phyloP scores from a whole-genome alignment of 2,329 filamentous ascomycete species.

The Keithomyces neogunnii region DNA sequence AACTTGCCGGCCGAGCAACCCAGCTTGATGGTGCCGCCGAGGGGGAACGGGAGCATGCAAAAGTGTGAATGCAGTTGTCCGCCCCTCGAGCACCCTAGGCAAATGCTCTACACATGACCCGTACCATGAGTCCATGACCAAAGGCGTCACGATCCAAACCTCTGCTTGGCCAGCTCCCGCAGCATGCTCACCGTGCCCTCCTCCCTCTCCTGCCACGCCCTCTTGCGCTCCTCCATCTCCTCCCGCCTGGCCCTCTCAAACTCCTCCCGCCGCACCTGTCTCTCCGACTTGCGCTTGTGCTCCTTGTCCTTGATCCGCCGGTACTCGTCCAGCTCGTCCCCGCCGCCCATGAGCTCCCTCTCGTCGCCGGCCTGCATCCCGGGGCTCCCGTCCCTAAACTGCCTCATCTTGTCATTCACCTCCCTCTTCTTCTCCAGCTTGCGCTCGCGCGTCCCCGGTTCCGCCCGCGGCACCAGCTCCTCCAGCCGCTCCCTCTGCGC shows the following conservation, averaged over 20 bases:
- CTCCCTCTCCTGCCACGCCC: conserved; percentile 66
- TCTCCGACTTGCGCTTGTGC: conserved; percentile 70
- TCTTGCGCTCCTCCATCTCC: conserved; percentile 71
- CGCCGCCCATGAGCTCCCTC: conserved; percentile 68
- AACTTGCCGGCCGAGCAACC: too few species aligned
- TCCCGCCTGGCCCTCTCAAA: conserved; percentile 63
- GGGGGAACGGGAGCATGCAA: too few species aligned
- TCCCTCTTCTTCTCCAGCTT: conserved; percentile 78
- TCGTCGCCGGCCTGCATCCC: conserved; percentile 52
- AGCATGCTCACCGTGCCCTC: conserved; percentile 78
- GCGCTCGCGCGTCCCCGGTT: conserved; percentile 73
- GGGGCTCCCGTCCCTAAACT: conserved; percentile 62
- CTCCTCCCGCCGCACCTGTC: conserved; percentile 77
- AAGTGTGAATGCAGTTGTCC: not conserved
- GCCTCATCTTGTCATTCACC: conserved; percentile 61
- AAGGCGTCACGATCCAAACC: conserved; percentile 51
- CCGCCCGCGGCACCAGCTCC: conserved; percentile 74
- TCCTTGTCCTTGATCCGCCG: conserved; percentile 57
- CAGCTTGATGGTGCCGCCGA: too few species aligned
- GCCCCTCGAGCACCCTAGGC: not conserved
- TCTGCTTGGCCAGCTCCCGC: conserved; percentile 66
- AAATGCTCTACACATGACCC: not conserved
- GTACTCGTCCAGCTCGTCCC: conserved; percentile 55
- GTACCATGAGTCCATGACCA: not conserved
- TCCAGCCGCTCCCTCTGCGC: conserved; percentile 66